phyloP scores from a whole-genome alignment of 495 filamentous ascomycete species.

The Rhizodiscina lignyota region DNA sequence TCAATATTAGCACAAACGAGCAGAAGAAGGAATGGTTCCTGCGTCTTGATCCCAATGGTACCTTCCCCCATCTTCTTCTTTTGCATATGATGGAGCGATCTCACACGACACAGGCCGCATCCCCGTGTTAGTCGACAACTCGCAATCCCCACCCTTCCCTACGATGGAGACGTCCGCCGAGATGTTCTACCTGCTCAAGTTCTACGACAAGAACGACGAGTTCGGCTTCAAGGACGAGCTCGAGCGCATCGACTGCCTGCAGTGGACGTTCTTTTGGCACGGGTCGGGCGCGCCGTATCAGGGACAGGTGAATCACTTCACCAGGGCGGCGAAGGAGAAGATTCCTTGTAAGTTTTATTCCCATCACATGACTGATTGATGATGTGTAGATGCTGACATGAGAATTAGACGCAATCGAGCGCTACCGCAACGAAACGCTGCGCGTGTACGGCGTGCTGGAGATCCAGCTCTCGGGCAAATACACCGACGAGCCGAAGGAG shows the following conservation, averaged over 20 bases:
- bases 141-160: constrained; percentile 29
- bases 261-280: constrained; percentile 36
- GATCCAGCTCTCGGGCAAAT: constrained; percentile 30
- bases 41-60: constrained; percentile 29
- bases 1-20: constrained; percentile 42
- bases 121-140: constrained; percentile 34
- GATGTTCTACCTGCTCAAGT: constrained; percentile 33
- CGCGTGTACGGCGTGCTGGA: constrained; percentile 38
- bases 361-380: no score
- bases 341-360: constrained; percentile 24
- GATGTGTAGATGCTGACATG: no score
- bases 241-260: constrained; percentile 24
- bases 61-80: background rate
- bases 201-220: constrained; percentile 29
- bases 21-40: constrained; percentile 46
- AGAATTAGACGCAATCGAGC: constrained; percentile 31
- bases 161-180: constrained; percentile 37
- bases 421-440: constrained; percentile 35
- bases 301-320: constrained; percentile 24
- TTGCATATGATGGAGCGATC: background rate
- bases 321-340: constrained; percentile 27
- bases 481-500: constrained; percentile 27
- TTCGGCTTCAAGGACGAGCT: constrained; percentile 29
- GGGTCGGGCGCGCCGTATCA: constrained; percentile 29
- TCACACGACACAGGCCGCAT: constrained; percentile 23